Conservation (phyloP, 768 basidiomycete species). For the Sporobolomyces phaffii region DNA sequence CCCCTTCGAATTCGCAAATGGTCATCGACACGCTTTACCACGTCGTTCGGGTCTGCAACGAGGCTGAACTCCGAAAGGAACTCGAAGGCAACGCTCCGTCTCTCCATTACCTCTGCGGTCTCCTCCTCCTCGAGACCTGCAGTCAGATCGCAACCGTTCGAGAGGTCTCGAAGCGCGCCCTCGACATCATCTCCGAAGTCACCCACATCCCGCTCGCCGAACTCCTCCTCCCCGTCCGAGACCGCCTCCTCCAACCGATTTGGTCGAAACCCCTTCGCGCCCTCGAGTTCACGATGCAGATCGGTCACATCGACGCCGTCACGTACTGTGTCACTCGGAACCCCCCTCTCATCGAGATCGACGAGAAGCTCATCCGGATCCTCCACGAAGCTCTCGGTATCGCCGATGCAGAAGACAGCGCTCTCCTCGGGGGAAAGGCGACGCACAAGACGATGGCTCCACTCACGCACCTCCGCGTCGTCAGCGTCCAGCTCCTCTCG, state of each 20-base stretch:
- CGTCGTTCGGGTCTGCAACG: conserved; percentile 50
- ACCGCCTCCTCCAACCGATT: conserved; percentile 78
- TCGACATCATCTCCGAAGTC: conserved; percentile 68
- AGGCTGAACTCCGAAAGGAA: conserved; percentile 44
- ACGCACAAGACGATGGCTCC: conserved; percentile 72
- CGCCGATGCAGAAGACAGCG: conserved; percentile 90
- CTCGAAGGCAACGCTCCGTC: conserved; percentile 8
- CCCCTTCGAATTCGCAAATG: conserved; percentile 71
- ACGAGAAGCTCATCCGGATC: conserved; percentile 83
- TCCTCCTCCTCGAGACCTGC: conserved; percentile 74
- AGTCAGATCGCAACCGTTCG: conserved; percentile 80
- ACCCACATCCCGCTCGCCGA: conserved; percentile 67
- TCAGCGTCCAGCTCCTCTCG: conserved; percentile 85
- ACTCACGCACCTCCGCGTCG: conserved; percentile 81
- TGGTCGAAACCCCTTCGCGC: conserved; percentile 96
- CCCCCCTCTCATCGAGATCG: conserved; percentile 82
- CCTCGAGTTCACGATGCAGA: conserved; percentile 87
- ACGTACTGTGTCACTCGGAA: conserved; percentile 85
- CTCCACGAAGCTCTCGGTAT: conserved; percentile 88
- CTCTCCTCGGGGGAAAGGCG: conserved; percentile 63
- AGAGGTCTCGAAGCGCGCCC: conserved; percentile 71
- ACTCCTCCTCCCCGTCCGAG: conserved; percentile 74
- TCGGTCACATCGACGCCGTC: conserved; percentile 95
- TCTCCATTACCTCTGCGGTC: conserved; percentile 60
- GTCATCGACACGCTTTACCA: conserved; percentile 66